Percentiles rank a stretch among this genome's conserved stretches.
These are phyloP conservation scores for Camelina sativa DNA, from an alignment of 345 rosid species.

Conservation along the genomic window DNA sequence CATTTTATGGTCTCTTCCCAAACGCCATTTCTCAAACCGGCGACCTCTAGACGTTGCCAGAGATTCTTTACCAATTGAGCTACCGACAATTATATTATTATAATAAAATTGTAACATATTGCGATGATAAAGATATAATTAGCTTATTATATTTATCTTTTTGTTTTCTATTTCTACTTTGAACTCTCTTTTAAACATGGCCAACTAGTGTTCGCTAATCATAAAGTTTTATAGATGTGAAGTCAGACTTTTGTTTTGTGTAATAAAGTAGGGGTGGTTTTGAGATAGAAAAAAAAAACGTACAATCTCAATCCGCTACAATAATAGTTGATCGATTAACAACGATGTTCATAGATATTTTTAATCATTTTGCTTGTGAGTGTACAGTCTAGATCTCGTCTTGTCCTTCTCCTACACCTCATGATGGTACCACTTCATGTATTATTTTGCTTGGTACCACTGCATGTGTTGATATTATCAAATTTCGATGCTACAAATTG, in stretches of 20 bases:
- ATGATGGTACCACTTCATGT: conserved; percentile 42
- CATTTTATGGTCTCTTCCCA: too few relatives aligned
- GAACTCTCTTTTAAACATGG: neutral
- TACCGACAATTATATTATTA: too few relatives aligned
- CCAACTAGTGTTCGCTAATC: conserved; percentile 9
- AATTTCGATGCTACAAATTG: neutral
- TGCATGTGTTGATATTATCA: conserved; percentile 14
- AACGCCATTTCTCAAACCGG: too few relatives aligned
- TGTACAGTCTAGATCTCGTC: conserved; percentile 20
- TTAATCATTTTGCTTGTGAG: conserved; percentile 23
- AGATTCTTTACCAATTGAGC: too few relatives aligned
- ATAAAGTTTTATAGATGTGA: neutral
- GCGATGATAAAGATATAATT: neutral
- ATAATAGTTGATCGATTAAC: neutral
- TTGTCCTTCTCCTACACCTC: conserved; percentile 29
- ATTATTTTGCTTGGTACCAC: conserved; percentile 17
- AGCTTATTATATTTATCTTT: neutral
- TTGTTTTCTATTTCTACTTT: neutral
- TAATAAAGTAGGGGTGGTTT: neutral
- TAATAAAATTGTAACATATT: neutral
- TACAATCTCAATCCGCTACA: neutral
- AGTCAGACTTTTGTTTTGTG: neutral
- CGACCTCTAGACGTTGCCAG: too few relatives aligned
- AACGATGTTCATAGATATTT: conserved; percentile 9
- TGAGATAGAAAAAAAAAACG: neutral